Evolutionary conservation across 2,329 filamentous ascomycete species (phyloP), one percentile per base, ranked within the genome.

Genomic region (Calonectria pauciramosa): DNA sequence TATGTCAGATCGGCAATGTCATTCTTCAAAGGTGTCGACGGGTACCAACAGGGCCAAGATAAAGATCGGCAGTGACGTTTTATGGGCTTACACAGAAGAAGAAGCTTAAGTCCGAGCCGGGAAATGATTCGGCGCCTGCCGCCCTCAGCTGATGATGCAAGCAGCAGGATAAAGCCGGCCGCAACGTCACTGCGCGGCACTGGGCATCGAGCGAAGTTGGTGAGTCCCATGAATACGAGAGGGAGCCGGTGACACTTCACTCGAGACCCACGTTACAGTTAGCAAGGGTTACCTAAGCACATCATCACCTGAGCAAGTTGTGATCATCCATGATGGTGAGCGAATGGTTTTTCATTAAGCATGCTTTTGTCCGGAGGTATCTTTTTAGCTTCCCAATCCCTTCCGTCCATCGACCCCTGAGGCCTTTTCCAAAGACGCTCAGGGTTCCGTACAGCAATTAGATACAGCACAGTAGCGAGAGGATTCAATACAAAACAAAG

Each of bases 341-440:
- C 49, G 49, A 73, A 65, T 59, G 47, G 41, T 34, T 69, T 78
- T 66, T 80, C 68, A 80, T 82, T 80, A 79, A 80, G 68, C 79
- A 78, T 79, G 75, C 75, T 77, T 78, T 80, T 79, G 75, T 81
- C 78, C 79, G 73, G 65, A 81, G 78, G 78, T 77, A 78, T 81
- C 78, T 80, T 80, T 80, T 71, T 74, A 80, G 72, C 76, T 63
- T 63, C 56, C 56, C 56, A 63, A 80, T 79, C 75, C 77, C 76
- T 72, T 70, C 72, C 44, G 52, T 67, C 30, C 75, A 64, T 76
- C 79, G 73, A 76, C 71, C 78, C 72, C 68, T 77, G 73, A 73
- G 75, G 73, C 63, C 71, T 66, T 73, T 77, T 79, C 79, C 79
- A 71, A 68, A 75, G 73, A 71, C 72, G 75, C 72, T 56, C 47